Evolutionary conservation across 2,329 filamentous ascomycete genomes (phyloP), one percentile per base, ranked within the genome.

Genomic region (Ascosphaera apis): DNA sequence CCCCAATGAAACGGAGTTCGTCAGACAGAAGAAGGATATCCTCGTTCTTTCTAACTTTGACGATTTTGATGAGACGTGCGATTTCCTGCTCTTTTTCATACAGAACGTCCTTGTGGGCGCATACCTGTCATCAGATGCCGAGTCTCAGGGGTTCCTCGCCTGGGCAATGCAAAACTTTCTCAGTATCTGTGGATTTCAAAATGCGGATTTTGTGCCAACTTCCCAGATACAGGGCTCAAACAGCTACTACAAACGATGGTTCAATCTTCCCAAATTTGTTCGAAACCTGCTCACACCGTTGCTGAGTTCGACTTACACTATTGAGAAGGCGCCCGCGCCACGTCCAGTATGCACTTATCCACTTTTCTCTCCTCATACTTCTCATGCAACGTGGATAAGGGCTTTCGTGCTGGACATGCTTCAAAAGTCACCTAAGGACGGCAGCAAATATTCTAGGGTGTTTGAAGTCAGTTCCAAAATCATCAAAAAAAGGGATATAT

Each of bases 141-240:
- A 72, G 43, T 67, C 83, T 4, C 88, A 95, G 53, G 84, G 83
- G 0, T 92, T 91, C 49, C 64, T 99, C 13, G 86, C 86, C 1
- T 98, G 79, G 54, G 80, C 77, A 2, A 93, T 98, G 73, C 88
- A 99, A 53, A 77, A 91, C 47, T 65, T 95, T 30, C 65, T 95
- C 3, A 73, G 75, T 32, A 72, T 76, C 44, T 81, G 78, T 47
- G 74, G 77, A 18, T 74, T 93, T 47, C 72, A 65, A 39, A 60
- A 66, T 8, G 69, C 62, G 15, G 57, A 64, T 28, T 57, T 58
- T 19, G 52, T 64, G 13, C 43, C 42, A 13, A 59, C 64, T 32
- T 60, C 63, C 28, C 61, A 66, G 27, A 58, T 63, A 34, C 60
- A 64, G 15, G 67, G 72, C 18, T 62, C 64, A 8, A 67, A 66